Base-by-base conservation (phyloP, 2,329 filamentous ascomycete species). In the Myriosclerotinia duriaeana region DNA sequence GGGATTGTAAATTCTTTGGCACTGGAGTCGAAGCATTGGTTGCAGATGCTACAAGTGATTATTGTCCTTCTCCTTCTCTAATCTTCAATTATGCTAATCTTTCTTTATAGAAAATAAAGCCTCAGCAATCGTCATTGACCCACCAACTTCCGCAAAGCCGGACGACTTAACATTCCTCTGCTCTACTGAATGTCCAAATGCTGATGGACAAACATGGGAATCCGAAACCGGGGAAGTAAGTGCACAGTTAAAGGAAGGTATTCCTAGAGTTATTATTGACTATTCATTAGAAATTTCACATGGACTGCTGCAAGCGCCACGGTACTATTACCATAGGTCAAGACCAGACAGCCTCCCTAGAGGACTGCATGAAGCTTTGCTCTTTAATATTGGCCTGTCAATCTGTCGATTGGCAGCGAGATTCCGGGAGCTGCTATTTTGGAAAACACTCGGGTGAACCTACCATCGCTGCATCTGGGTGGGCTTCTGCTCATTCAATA, bases 401-500 rank as follows among this genome's bases (percentile, higher is more conserved):
- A 20, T 52, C 46, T 42, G 34, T 62, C 3, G 59, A 62, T 34
- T 63, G 26, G 5, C 60, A 63, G 17, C n/a, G 3, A 48, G 46
- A 63, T 20, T 30, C 48, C n/a, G 50, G 48, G 20, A 42, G 30
- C 17, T 63, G 60, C 14, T 53, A 53, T 11, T 30, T 63, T 34
- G 60, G 46, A 22, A 63, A 63, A 42, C 60, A 63, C 17, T 54
- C 46, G 0, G 60, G 60, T 9, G 60, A 9, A 12, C 60, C 60
- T 8, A 63, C 48, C 1, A 63, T 53, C 15, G 60, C 50, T 3
- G 50, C 60, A 26, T 42, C 60, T 53, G 60, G 60, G 17, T 63
- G 60, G 60, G 60, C 60, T n/a, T 63, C 60, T 53, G 60, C 60
- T 4, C 38, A 63, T 42, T n/a, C 60, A n/a, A 26, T 63, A n/a